Conservation (phyloP, 2,329 filamentous ascomycete genomes). For the Venturiaceae sp. region DNA sequence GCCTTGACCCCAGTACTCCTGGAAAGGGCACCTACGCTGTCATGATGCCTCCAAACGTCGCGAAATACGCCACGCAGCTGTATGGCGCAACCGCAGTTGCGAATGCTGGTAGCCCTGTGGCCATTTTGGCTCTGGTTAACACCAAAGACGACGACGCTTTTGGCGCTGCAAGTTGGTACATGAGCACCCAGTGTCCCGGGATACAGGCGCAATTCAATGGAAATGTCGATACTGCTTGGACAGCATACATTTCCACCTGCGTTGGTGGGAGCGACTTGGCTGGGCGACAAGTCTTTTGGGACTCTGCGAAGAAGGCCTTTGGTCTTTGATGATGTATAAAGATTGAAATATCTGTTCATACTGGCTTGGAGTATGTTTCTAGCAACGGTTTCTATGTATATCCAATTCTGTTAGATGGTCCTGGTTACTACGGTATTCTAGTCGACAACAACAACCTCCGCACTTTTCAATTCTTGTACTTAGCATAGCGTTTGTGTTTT, state of each 20-base stretch:
- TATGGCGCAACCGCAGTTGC: slow-evolving; percentile 17
- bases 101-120: slow-evolving; percentile 23
- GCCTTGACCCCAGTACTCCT: slow-evolving; percentile 46
- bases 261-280: slow-evolving; percentile 39
- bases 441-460: neutral
- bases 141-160: slow-evolving; percentile 40
- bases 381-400: neutral
- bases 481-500: neutral
- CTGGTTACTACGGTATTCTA: neutral
- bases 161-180: slow-evolving; percentile 52
- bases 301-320: slow-evolving; percentile 28
- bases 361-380: no score
- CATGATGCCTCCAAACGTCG: slow-evolving; percentile 48
- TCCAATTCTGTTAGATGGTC: neutral
- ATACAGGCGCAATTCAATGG: slow-evolving; percentile 13
- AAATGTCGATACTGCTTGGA: slow-evolving; percentile 36
- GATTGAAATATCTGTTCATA: neutral
- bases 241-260: slow-evolving; percentile 43
- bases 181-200: slow-evolving; percentile 41
- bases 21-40: slow-evolving; percentile 67
- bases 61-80: slow-evolving; percentile 44
- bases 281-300: slow-evolving; percentile 41
- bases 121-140: slow-evolving; percentile 42
- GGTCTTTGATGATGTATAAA: neutral
- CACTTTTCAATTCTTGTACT: neutral